Percentiles rank a stretch among this genome's conserved stretches.
Conservation (phyloP, 306 rosid genomes). For the Potentilla sterilis region DNA sequence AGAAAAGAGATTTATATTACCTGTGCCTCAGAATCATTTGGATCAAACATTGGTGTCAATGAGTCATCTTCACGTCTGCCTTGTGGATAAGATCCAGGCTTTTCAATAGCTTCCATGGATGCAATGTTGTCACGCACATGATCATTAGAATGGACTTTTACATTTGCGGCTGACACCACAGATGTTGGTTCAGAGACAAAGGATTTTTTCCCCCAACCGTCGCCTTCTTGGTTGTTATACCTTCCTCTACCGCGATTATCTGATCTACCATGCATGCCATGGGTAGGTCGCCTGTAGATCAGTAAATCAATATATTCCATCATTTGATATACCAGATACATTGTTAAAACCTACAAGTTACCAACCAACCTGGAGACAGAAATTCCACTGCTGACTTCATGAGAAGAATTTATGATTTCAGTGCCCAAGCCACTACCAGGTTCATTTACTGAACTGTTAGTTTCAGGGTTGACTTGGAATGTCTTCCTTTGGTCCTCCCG, state of each 20-base stretch:
- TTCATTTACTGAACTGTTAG: constrained; percentile 43
- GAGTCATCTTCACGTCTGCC: constrained; percentile 52
- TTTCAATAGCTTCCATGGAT: constrained; percentile 39
- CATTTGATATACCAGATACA: constrained; percentile 25
- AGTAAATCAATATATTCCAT: constrained; percentile 32
- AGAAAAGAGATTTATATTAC: constrained; percentile 39
- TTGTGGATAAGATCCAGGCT: constrained; percentile 41
- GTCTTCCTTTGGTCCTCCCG: constrained; percentile 52
- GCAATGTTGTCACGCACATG: constrained; percentile 51
- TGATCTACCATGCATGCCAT: constrained; percentile 56
- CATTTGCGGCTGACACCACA: constrained; percentile 32
- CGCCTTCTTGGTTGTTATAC: constrained; percentile 50
- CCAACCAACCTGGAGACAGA: constrained; percentile 62
- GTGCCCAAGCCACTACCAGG: constrained; percentile 34
- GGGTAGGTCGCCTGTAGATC: constrained; percentile 60
- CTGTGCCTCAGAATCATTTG: constrained; percentile 62
- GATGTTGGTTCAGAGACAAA: constrained; percentile 40
- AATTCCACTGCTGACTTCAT: constrained; percentile 40
- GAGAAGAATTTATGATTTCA: constrained; percentile 38
- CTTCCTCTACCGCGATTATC: constrained; percentile 57
- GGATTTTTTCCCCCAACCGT: constrained; percentile 58
- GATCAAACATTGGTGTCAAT: constrained; percentile 41
- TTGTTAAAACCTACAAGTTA: constrained; percentile 33
- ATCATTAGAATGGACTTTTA: constrained; percentile 40
- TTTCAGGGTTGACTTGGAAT: constrained; percentile 36